Evolutionary conservation across 2,329 filamentous ascomycete species (phyloP).

Genomic region (Diaporthe humulicola): DNA sequence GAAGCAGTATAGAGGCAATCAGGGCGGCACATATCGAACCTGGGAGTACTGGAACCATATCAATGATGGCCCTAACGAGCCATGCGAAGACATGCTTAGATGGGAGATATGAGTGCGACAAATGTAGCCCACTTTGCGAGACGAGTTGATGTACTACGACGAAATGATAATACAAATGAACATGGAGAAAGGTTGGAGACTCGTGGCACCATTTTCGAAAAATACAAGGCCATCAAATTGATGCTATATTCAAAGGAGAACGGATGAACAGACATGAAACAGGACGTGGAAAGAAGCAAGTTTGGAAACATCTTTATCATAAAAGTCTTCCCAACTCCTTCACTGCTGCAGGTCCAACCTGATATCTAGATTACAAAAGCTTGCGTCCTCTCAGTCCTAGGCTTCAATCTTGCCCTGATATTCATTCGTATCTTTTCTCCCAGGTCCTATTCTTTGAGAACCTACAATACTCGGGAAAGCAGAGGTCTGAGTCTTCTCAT

Average conservation of each 20-base stretch:
- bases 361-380: neutral
- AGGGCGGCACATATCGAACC: neutral
- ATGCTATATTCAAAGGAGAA: neutral
- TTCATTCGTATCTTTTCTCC: neutral
- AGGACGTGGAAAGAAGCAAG: neutral
- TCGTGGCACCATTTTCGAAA: no score
- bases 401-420: neutral
- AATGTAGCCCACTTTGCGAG: neutral
- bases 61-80: conserved; percentile 7
- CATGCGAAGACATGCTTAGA: conserved; percentile 24
- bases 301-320: neutral
- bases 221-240: no score
- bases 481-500: neutral
- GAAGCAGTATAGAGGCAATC: conserved; percentile 7
- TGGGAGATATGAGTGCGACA: neutral
- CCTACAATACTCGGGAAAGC: neutral
- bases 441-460: neutral
- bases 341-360: accelerated
- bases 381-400: neutral
- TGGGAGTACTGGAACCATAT: conserved; percentile 30
- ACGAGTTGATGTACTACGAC: neutral
- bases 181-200: no score
- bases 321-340: neutral
- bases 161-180: neutral
- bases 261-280: neutral